A percentile compares a stretch with the other conserved stretches of the same genome.
phyloP scores from a whole-genome alignment of 495 filamentous ascomycete genomes.

The Daldinia caldariorum region DNA sequence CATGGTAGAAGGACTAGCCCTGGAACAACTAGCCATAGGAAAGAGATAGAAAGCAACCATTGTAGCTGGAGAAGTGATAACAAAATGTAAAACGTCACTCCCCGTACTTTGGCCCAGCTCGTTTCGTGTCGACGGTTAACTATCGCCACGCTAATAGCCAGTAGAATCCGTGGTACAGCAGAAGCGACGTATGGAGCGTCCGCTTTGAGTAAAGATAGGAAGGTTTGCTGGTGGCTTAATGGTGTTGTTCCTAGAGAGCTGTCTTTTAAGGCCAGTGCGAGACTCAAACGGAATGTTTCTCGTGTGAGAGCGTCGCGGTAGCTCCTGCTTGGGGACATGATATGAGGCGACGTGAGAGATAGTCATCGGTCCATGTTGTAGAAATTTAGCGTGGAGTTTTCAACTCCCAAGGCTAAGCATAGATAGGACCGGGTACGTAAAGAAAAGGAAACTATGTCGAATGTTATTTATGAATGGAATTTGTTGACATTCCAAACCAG shows the following conservation, averaged over 20 bases:
- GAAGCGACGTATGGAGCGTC: constrained; percentile 41
- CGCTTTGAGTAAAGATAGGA: constrained; percentile 36
- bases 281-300: constrained; percentile 20
- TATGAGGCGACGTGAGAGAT: constrained; percentile 7
- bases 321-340: constrained; percentile 1
- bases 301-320: not conserved
- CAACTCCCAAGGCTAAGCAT: not conserved
- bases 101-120: constrained; percentile 40
- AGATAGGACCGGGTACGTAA: not conserved
- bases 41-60: constrained; percentile 42
- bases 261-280: constrained; percentile 45
- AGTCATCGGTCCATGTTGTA: constrained; percentile 24
- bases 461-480: constrained; percentile 23
- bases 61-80: constrained; percentile 46
- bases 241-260: constrained; percentile 51
- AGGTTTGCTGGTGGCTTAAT: constrained; percentile 42
- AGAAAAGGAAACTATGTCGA: constrained; percentile 2
- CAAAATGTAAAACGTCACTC: constrained; percentile 34
- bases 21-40: constrained; percentile 47
- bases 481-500: constrained; percentile 19
- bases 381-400: not conserved
- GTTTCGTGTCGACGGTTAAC: constrained; percentile 15
- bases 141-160: constrained; percentile 26
- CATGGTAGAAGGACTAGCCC: constrained; percentile 45
- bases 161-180: constrained; percentile 41